Evolutionary conservation across 2,329 filamentous ascomycete species (phyloP), one percentile per base, ranked within the genome.

Genomic region (Diaporthe ilicicola): DNA sequence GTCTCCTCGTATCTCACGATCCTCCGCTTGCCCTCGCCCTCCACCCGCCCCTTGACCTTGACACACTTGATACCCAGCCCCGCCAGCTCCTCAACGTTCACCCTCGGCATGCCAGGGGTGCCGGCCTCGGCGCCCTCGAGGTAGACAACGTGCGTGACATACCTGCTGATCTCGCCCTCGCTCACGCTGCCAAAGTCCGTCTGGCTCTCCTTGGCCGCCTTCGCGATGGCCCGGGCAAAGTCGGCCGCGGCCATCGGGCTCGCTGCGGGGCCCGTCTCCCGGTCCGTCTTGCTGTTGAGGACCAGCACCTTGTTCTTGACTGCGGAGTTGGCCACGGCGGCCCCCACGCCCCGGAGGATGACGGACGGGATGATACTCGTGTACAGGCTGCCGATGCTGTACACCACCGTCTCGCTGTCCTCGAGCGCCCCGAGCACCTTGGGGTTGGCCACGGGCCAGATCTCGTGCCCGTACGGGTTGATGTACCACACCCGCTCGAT

Each of bases 391-490:
- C 96, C 96, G 71, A 98, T 97, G 80, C 93, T 95, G 82, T 97
- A 98, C 55, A 98, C 89, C 10, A 98, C 86, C 1, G 90, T 91
- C 69, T 90, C 87, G 0, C 93, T 88, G 1, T 83, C 82, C 19
- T 84, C 83, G 1, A 98, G 80, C 0, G 94, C 90, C 9, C 90
- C 87, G 0, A 97, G 76, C 0, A 95, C 94, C 64, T 94, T 91
- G 0, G 94, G 91, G 77, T 97, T 98, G 2, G 94, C 93, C 0
- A 91, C 88, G 0, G 95, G 93, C 22, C 91, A 90, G 75, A 98
- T 98, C 81, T 98, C 95, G 79, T 98, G 94, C n/a, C 95, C 95
- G 80, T 98, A 98, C 0, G 95, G 95, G 78, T 98, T 98, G 83
- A 98, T 98, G 83, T 98, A 98, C 94, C 94, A 98, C 39, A 98